Evolutionary conservation across 192 early-diverging fungal genomes (phyloP), one percentile per base, ranked within the genome.

Genomic region (Gryganskiella cystojenkinii): DNA sequence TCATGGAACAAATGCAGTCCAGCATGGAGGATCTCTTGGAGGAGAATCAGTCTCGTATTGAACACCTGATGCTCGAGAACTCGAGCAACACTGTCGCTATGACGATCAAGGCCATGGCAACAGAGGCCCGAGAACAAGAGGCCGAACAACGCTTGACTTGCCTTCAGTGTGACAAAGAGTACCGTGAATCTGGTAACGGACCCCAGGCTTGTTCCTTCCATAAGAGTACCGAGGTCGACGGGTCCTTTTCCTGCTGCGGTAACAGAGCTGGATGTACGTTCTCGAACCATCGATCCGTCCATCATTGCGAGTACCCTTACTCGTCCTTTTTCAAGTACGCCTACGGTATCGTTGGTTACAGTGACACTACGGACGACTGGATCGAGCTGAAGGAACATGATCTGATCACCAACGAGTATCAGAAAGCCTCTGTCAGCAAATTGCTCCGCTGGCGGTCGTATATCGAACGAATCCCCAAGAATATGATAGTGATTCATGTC

Each of bases 221-320:
- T 54, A 78, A 63, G 61, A 44, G 44, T 9, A 30, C 28, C 27
- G 50, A 68, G 49, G 15, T 44, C 44, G 53, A 58, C 17, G 65
- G 66, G 13, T 44, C 17, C 8, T 82, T 61, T 43, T 63, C 73
- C 4, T 82, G 80, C 60, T 82, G 80, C 56, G 80, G 80, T 10
- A 62, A 82, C 4, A 59, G 33, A 3, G 31, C 64, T 1, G 72
- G 72, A 4, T 82, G 80, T 20, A 47, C 51, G 3, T 71, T 47
- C 13, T 66, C 63, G 3, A 64, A 27, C 37, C 80, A 82, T 60
- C 63, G 73, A 3, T 42, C 60, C 7, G 20, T n/a, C 1, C 80
- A 82, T 43, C 80, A 82, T 30, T 82, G 72, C 42, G 80, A 82
- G 14, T 78, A 82, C 44, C 80, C 73, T 6, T 82, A 82, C 43